Evolutionary conservation across 2,329 filamentous ascomycete species (phyloP).

Genomic region (Penicillium sp.): DNA sequence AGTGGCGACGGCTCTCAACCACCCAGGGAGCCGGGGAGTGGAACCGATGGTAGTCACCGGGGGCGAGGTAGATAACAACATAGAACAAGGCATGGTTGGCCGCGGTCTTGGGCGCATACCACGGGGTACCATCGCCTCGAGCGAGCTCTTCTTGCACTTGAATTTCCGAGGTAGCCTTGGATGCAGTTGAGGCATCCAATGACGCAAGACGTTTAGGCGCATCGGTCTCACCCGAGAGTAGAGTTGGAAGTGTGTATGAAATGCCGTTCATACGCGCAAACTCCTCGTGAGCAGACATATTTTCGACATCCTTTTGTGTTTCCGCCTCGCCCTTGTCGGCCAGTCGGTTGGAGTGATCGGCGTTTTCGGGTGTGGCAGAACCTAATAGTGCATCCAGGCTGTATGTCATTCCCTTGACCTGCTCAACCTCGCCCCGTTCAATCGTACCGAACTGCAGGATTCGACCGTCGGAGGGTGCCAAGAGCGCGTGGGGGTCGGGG

Average conservation of each 20-base stretch:
- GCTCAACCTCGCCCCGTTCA: constrained; percentile 90
- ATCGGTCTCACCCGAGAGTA: constrained; percentile 70
- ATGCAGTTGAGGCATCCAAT: constrained; percentile 71
- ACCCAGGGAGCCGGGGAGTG: constrained; percentile 96
- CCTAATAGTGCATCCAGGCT: constrained; percentile 90
- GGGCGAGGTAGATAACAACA: constrained; percentile 91
- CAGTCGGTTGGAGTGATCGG: constrained; percentile 41
- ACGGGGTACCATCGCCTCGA: constrained; percentile 62
- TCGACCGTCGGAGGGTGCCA: constrained; percentile 88
- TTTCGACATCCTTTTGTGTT: constrained; percentile 55
- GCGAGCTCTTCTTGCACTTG: constrained; percentile 84
- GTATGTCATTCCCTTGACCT: constrained; percentile 99
- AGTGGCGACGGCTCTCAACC: constrained; percentile 91
- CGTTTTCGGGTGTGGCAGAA: constrained; percentile 51
- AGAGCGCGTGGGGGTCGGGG: constrained; percentile 73
- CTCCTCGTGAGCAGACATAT: constrained; percentile 81
- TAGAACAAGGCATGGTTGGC: constrained; percentile 79
- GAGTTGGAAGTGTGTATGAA: constrained; percentile 84
- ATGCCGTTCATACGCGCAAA: constrained; percentile 95
- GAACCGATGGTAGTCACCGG: constrained; percentile 97
- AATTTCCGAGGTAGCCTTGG: constrained; percentile 72
- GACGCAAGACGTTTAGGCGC: constrained; percentile 54
- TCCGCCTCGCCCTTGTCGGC: constrained; percentile 35
- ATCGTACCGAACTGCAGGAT: constrained; percentile 92
- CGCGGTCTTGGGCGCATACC: constrained; percentile 68